Base-by-base conservation (phyloP, 2,329 filamentous ascomycete species). In the Aspergillus thermomutatus region DNA sequence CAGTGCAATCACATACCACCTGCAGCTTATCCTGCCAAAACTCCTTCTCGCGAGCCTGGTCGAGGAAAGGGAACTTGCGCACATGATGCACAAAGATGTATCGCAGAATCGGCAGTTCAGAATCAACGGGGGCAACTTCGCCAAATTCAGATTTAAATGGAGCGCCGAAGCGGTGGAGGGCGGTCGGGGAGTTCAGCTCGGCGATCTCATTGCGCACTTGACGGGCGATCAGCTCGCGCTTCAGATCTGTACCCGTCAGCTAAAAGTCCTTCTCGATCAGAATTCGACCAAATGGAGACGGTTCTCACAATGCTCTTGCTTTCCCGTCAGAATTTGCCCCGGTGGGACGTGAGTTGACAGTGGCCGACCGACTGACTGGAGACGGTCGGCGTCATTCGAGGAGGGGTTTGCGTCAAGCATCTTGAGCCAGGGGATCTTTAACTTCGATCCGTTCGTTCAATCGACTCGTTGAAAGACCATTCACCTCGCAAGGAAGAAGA, bases 11-110 rank as follows among this genome's bases (percentile, higher is more conserved):
- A 87, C 89, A 65, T 77, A 96, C 91, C 71, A 92, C 85, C 80
- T 99, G 94, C 59, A 99, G 80, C 75, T 96, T 97, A 72, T 97
- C 92, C 78, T 99, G 94, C 94, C 94, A 99, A 70, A 99, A 99
- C 77, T 99, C 94, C 83, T 97, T 96, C 82, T 99, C 94, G 69
- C 86, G 89, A 23, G 94, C 94, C 80, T 96, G 91, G 76, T 99
- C 92, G 62, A 99, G 84, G 71, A 99, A 99, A 1, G 94, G 94
- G 68, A 99, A 99, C 68, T 97, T 95, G 69, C 94, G 91, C 58
- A 99, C 87, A 86, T 97, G 92, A 72, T 97, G 89, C 54, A 97
- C 94, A 72, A 99, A 99, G 69, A 99, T 96, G 78, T 94, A 97
- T 63, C 94, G 86, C 60, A 99, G 81, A 60, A 99, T 89, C 19